Evolutionary conservation across 2,329 filamentous ascomycete species (phyloP), one percentile per base, ranked within the genome.

Genomic region (Tolypocladium ovalisporum): DNA sequence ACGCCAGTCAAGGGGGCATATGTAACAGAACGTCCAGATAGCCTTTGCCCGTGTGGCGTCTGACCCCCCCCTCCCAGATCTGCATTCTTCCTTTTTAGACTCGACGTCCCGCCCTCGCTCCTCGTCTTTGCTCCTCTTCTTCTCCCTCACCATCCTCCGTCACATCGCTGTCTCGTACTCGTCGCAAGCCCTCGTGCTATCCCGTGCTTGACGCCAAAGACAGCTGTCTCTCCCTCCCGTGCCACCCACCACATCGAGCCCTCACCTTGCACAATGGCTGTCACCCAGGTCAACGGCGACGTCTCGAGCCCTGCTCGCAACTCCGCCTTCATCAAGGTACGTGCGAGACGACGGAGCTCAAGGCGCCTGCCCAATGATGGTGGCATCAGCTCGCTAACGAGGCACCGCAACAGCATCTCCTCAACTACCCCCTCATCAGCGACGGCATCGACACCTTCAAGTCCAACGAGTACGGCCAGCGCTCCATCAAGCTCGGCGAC

Each of bases 361-460:
- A 44, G n/a, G 13, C 13, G 1, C 13, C n/a, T 42, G 42, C 42
- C 42, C 17, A 17, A n/a, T n/a, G 3, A 19, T 2, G 6, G 19
- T 40, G 17, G 19, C 37, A 27, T 44, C 42, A 27, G 10, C 44
- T 51, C 47, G 27, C 47, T 51, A 34, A 51, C 47, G 19, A n/a
- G 29, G 27, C 29, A 24, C 40, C 58, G 54, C 52, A 39, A 44
- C 65, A 96, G 90, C 92, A 97, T 70, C 80, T 97, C 62, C 80
- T 85, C 65, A 87, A 86, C 63, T 96, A 96, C 75, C 93, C 93
- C 44, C 74, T 95, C 63, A 82, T 97, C 69, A 84, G 83, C 68
- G 90, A 96, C 72, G 78, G 85, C 67, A 84, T 96, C 73, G 77
- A 83, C 60, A 85, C 84, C 68, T 87, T 95, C 81, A 89, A 91